Evolutionary conservation across 140 eudicot genomes (phyloP).

Genomic region (Ambrosia hybrid): DNA sequence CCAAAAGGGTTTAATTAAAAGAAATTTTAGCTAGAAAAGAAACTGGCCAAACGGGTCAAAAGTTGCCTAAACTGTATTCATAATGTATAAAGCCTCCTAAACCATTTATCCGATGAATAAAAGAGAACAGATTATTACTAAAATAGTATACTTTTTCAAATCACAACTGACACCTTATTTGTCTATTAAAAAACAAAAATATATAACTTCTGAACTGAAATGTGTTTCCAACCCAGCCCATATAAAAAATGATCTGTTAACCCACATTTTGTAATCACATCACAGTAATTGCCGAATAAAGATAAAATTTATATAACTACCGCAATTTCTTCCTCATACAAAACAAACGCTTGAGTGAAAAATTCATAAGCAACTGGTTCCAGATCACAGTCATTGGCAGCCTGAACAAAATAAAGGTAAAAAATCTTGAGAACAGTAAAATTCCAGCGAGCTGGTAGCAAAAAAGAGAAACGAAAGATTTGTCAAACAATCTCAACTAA

Average conservation of each 20-base stretch:
- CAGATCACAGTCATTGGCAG: conserved; percentile 94
- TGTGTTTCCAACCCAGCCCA: not conserved
- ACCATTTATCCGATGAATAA: not conserved
- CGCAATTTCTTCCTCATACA: conserved; percentile 96
- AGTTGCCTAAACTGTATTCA: not conserved
- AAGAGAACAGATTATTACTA: not conserved
- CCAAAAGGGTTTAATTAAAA: too few relatives aligned
- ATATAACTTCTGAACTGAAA: not conserved
- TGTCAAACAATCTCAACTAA: conserved; percentile 14
- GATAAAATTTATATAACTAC: conserved; percentile 33
- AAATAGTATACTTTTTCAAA: not conserved
- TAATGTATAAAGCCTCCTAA: not conserved
- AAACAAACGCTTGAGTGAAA: conserved; percentile 90
- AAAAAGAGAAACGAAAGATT: not conserved
- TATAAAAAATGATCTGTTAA: not conserved
- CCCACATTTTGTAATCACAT: not conserved
- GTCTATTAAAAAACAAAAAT: not conserved
- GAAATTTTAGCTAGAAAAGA: too few relatives aligned
- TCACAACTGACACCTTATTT: not conserved
- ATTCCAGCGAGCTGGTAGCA: not conserved
- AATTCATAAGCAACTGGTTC: conserved; percentile 97
- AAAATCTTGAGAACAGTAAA: not conserved
- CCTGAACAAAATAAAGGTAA: conserved; percentile 41
- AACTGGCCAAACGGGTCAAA: not conserved
- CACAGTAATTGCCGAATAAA: not conserved